Evolutionary conservation across 352 stramenopile genomes (phyloP), one percentile per base, ranked within the genome.

Genomic region (Phytopythium cucurbitacearum): DNA sequence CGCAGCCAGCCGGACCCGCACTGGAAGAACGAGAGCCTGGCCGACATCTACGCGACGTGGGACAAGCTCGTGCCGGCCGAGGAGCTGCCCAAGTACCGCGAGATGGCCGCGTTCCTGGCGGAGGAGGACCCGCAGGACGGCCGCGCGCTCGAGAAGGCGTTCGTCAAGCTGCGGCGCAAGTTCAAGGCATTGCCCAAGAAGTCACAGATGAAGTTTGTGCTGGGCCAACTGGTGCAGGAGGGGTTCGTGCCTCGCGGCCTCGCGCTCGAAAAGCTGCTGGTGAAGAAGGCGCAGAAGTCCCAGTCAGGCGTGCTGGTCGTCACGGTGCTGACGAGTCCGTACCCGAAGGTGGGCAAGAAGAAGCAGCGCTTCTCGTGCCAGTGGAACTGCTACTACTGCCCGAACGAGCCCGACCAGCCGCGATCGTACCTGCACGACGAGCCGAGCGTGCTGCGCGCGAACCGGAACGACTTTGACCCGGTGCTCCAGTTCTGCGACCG

Each of bases 301-400:
- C 87, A 93, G 57, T 95, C 82, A 33, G 91, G 91, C 34, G 90
- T 97, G 37, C 69, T 97, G 12, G 87, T 97, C 5, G 73, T 97
- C 44, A 97, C 91, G 10, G 89, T 97, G 55, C 75, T 97, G 40
- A 97, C 91, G 42, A 96, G 82, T 59, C 91, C 91, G 49, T 96
- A 97, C 64, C 88, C 91, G 38, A 60, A 64, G 11, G 85, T 94
- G 28, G 70, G 73, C 13, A 94, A 89, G 63, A 94, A 91, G 53
- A 65, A 62, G 39, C 91, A 97, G 67, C 77, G 74, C 28, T 97
- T 97, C 52, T 94, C 80, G 56, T 97, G 91, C 65, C 87, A 97
- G 67, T 97, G 91, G 87, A 97, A 97, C 59, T 98, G 91, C 67
- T 97, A 97, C 78, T 98, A 98, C 64, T 98, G 91, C 62, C 91